Percentiles rank a stretch among this genome's conserved stretches.
phyloP scores from a whole-genome alignment of 495 filamentous ascomycete species.

The Hypomontagnella monticulosa region DNA sequence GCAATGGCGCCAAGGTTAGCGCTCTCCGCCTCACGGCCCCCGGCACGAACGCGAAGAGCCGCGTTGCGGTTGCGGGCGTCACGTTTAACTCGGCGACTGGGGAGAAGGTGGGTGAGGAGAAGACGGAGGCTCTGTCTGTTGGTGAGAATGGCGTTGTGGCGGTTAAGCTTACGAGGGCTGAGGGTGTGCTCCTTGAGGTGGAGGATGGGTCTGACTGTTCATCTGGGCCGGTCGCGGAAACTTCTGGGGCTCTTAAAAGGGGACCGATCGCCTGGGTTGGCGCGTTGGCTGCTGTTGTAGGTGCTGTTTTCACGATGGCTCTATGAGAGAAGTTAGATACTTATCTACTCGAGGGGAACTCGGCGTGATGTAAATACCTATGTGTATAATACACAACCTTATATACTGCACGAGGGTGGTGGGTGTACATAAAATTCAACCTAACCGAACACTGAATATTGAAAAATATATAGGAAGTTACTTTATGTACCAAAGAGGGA shows the following conservation, averaged over 20 bases:
- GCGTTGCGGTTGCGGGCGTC: conserved; percentile 34
- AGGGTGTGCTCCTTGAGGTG: conserved; percentile 43
- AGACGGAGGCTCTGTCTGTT: conserved; percentile 15
- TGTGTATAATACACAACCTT: too few relatives aligned
- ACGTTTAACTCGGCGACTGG: conserved; percentile 39
- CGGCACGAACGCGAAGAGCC: conserved; percentile 46
- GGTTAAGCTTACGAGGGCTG: conserved; percentile 31
- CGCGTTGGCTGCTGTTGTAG: background rate
- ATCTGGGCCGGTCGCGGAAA: background rate
- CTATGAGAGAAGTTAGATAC: conserved; percentile 3
- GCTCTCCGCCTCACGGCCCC: conserved; percentile 38
- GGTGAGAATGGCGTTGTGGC: conserved; percentile 25
- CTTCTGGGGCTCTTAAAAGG: background rate
- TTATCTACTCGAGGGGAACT: background rate
- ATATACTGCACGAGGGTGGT: too few relatives aligned
- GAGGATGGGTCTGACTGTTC: background rate
- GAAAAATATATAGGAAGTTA: too few relatives aligned
- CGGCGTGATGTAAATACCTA: background rate
- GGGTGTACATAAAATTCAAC: too few relatives aligned
- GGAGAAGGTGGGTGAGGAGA: conserved; percentile 19
- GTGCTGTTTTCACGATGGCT: background rate
- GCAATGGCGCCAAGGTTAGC: conserved; percentile 1
- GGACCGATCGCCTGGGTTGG: background rate
- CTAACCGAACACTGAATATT: too few relatives aligned
- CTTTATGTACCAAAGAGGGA: too few relatives aligned